These are phyloP conservation scores for Yamadazyma akitaensis DNA, from an alignment of 805 yeast genomes.

Conservation along the genomic window DNA sequence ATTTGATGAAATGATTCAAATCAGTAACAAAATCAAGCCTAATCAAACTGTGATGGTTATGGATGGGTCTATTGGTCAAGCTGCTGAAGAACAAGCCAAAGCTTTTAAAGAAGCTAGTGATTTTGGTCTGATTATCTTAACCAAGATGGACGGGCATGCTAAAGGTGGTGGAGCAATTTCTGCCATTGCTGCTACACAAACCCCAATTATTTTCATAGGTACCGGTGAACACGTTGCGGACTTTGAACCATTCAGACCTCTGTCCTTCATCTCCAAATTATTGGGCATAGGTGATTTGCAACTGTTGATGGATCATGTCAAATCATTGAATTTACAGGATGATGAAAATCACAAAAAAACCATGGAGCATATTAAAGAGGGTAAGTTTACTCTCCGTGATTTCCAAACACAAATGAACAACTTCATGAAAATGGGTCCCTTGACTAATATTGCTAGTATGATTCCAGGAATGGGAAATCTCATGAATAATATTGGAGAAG, in stretches of 20 bases:
- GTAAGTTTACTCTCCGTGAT: slow-evolving; percentile 88
- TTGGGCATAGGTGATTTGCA: slow-evolving; percentile 95
- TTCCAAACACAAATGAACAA: slow-evolving; percentile 93
- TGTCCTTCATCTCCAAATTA: slow-evolving; percentile 83
- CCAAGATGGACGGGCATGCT: slow-evolving; percentile 98
- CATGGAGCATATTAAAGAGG: slow-evolving; percentile 89
- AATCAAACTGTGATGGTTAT: slow-evolving; percentile 95
- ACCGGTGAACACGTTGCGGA: slow-evolving; percentile 97
- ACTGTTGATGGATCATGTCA: slow-evolving; percentile 90
- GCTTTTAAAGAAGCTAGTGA: slow-evolving; percentile 92
- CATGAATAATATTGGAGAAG: slow-evolving; percentile 86
- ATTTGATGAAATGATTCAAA: slow-evolving; percentile 93
- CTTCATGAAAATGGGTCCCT: slow-evolving; percentile 94
- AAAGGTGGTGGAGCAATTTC: slow-evolving; percentile 99
- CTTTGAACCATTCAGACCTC: slow-evolving; percentile 86
- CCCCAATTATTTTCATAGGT: slow-evolving; percentile 95
- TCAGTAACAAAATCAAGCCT: slow-evolving; percentile 84
- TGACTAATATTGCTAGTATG: slow-evolving; percentile 92
- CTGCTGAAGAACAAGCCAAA: slow-evolving; percentile 90
- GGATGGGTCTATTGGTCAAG: slow-evolving; percentile 97
- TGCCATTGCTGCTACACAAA: slow-evolving; percentile 94
- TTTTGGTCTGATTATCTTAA: slow-evolving; percentile 91
- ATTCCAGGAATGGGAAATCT: slow-evolving; percentile 85
- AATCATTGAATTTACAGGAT: slow-evolving; percentile 66
- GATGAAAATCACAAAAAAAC: slow-evolving; percentile 79